phyloP scores from a whole-genome alignment of 257 asterid genomes.

The Forsythia viridissima region DNA sequence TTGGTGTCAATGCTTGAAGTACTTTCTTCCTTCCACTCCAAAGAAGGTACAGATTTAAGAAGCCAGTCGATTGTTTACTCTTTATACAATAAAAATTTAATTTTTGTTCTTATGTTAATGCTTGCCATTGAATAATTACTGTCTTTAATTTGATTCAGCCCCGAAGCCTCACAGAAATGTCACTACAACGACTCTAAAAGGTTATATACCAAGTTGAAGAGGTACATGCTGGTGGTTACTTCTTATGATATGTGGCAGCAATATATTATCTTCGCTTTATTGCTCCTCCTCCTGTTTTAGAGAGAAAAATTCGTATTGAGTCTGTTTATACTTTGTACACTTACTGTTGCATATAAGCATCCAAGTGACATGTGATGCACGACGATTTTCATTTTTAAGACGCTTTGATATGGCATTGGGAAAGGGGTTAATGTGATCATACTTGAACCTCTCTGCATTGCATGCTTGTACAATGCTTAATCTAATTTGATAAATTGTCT shows the following conservation, averaged over 20 bases:
- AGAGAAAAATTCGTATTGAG: constrained; percentile 7
- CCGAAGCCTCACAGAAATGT: constrained; percentile 76
- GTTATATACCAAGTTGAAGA: constrained; percentile 22
- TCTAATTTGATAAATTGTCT: too few species aligned
- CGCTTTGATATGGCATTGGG: background rate
- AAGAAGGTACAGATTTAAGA: background rate
- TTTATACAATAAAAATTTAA: constrained; percentile 11
- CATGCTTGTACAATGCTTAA: background rate
- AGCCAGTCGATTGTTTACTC: background rate
- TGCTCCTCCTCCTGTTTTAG: background rate
- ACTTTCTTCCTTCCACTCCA: background rate
- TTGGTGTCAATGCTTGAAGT: background rate
- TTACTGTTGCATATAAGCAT: constrained; percentile 4
- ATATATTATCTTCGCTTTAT: constrained; percentile 5
- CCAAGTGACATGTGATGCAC: background rate
- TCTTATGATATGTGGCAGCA: background rate
- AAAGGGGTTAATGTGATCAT: background rate
- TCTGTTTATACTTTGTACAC: background rate
- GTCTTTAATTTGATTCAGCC: constrained; percentile 41
- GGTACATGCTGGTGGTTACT: constrained; percentile 30
- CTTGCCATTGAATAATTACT: background rate
- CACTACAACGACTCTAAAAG: constrained; percentile 30
- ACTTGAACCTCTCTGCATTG: background rate
- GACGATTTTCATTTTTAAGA: constrained; percentile 9
- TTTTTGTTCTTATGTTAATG: background rate